Base-by-base conservation (phyloP, 768 basidiomycete species). In the Postia placenta region DNA sequence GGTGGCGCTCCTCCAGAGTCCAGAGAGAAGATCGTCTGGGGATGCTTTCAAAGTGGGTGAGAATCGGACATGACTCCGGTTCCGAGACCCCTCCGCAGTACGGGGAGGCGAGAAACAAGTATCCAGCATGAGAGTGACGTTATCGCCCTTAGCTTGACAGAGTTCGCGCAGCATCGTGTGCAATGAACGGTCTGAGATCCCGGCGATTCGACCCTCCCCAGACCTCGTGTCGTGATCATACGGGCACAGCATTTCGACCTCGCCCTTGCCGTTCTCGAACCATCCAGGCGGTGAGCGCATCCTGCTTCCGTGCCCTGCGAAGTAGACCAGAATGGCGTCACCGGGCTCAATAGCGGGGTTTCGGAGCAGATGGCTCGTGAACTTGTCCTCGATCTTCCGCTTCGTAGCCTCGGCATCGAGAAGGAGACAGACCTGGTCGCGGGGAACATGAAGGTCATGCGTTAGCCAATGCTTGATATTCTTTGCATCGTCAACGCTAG, bases 261-360 rank as follows among this genome's bases (percentile, higher is more conserved):
- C 58, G 42, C 64, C 63, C 45, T 67, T 60, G 28, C 67, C 69
- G 33, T 64, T 63, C 51, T 73, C 70, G 58, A 74, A 79, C 85
- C 85, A 86, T 44, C 73, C 78, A 28, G 65, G 62, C 43, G 83
- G 83, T n/a, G 80, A 75, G 12, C 68, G 62, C 37, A 81, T 59
- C 47, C 64, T 71, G 59, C 80, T 81, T 22, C 85, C 85, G 60
- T 86, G 83, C n/a, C 85, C 85, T 30, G 85, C 81, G 58, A 85
- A 87, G 57, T 83, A 87, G 43, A 87, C 62, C 53, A 87, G 55
- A 35, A 87, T 73, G 26, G 85, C 79, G 50, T 86, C 84, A 20
- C 79, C 84, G 22, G 62, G 66, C 42, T 76, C 73, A 45, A 87
- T 82, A 24, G 64, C 65, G 6, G 74, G 67, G 57, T 87, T 86